phyloP scores from a whole-genome alignment of 192 early-diverging fungal genomes.

The Geranomyces variabilis region DNA sequence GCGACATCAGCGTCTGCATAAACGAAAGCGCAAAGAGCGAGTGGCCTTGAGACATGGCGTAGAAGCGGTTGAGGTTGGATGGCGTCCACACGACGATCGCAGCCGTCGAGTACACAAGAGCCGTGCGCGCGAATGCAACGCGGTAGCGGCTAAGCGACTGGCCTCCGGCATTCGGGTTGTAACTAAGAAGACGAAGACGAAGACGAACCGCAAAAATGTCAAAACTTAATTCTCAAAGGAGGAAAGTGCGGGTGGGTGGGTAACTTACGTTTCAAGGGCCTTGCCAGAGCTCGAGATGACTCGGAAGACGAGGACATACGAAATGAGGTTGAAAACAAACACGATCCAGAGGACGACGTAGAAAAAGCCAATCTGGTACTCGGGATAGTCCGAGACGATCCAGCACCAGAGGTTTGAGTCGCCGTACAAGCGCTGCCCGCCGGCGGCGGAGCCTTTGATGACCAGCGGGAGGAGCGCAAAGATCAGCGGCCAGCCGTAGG shows the following conservation, averaged over 20 bases:
- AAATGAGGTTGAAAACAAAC: conserved; percentile 19
- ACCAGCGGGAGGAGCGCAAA: conserved; percentile 12
- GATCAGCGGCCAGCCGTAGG: conserved; percentile 21
- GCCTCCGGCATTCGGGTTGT: neutral
- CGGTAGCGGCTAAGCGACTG: conserved; percentile 17
- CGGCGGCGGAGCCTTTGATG: neutral
- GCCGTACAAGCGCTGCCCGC: conserved; percentile 10
- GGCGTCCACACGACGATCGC: conserved; percentile 36
- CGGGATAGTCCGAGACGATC: conserved; percentile 15
- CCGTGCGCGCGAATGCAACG: neutral
- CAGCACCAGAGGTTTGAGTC: conserved; percentile 32
- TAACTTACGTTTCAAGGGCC: conserved; percentile 15
- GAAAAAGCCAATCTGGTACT: conserved; percentile 25
- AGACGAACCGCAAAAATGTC: too few relatives aligned
- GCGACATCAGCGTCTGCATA: conserved; percentile 32
- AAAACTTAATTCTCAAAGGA: too few relatives aligned
- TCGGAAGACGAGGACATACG: neutral
- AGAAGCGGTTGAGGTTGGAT: conserved; percentile 33
- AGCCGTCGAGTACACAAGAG: conserved; percentile 28
- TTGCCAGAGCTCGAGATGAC: neutral
- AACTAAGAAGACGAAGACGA: neutral
- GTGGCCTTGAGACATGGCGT: conserved; percentile 3
- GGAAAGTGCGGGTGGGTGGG: too few relatives aligned
- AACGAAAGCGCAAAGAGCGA: conserved; percentile 21
- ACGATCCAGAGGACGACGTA: conserved; percentile 27